Evolutionary conservation across 805 yeast species (phyloP), one percentile per base, ranked within the genome.

Genomic region (Sugiyamaella mastotermitis): DNA sequence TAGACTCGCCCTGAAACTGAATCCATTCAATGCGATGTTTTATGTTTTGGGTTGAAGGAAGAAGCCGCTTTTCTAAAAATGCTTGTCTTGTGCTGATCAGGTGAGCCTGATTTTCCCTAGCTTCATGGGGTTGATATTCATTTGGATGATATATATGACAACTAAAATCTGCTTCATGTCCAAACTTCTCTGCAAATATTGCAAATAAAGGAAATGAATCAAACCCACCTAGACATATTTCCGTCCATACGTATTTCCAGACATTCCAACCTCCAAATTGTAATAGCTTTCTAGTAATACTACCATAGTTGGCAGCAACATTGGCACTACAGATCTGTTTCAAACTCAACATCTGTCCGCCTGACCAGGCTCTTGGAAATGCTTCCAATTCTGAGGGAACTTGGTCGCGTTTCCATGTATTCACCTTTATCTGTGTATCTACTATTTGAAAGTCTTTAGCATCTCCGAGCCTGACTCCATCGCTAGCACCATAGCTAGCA

Each of bases 1-100:
- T 28, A 10, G 28, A 18, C 4, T 18, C 31, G 13, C 43, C 40
- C 6, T 20, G 26, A 16, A 22, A 16, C 27, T 42, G 37, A 22
- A 45, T 10, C 10, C 15, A 31, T 26, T 47, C 50, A 7, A 47
- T 39, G 15, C 50, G 41, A 22, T 47, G 50, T 9, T 35, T 40
- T 15, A 14, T 22, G 32, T 15, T 29, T n/a, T 24, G 17, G 23
- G 32, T 4, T 35, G 21, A 3, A 19, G 33, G 18, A 23, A 24
- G 29, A 20, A 23, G 7, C 13, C 23, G 21, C 33, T 9, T 9
- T 7, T 19, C 16, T 4, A 36, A 31, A 27, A 30, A 22, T 13
- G 3, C 18, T 13, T 29, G 31, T 24, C 43, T 10, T 24, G 11
- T 16, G 17, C 24, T 22, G n/a, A n/a, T n/a, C n/a, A n/a, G n/a